Evolutionary conservation across 441 rosid genomes (phyloP), one percentile per base, ranked within the genome.

Genomic region (Pelargonium cotyledonis): DNA sequence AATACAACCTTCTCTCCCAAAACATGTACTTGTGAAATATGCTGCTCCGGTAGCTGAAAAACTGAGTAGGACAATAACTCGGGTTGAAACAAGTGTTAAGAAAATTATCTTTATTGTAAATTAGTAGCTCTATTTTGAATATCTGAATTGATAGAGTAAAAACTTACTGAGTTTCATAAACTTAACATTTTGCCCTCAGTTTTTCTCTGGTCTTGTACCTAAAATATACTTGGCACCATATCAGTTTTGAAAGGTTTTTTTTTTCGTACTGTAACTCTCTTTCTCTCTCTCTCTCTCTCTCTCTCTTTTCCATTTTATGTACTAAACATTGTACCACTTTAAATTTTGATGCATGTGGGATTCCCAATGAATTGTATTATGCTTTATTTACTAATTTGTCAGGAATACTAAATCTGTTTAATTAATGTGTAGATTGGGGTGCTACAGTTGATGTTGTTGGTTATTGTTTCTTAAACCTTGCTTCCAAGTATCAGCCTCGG

Each of bases 361-460:
- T 41, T 63, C 55, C 62, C 47, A 66, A 10, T 53, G 51, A 61
- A 38, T 71, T 72, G 44, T 29, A 70, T 70, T 55, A 10, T 67
- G 31, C 53, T 49, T 68, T 60, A 44, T 23, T 14, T 55, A 10
- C 12, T 31, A 31, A 53, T 58, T 53, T 70, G 51, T 61, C 40
- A 49, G 8, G 35, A 55, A 55, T 19, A 31, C 65, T 68, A 19
- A 80, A 55, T 70, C 38, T 12, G 14, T 70, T 75, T 38, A 58
- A 70, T 68, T 68, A 35, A 71, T 79, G 18, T 89, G 82, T 92
- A 95, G 99, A 95, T 74, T 95, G 99, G 99, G 97, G 93, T 12
- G 83, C 93, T 44, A 77, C 82, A 70, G 98, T 95, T 63, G 98
- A 92, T 84, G 99, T 95, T 72, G 97, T 92, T 72, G 99, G 99